phyloP scores from a whole-genome alignment of 1,284 basidiomycete genomes.

The Ceratobasidium theobromae region DNA sequence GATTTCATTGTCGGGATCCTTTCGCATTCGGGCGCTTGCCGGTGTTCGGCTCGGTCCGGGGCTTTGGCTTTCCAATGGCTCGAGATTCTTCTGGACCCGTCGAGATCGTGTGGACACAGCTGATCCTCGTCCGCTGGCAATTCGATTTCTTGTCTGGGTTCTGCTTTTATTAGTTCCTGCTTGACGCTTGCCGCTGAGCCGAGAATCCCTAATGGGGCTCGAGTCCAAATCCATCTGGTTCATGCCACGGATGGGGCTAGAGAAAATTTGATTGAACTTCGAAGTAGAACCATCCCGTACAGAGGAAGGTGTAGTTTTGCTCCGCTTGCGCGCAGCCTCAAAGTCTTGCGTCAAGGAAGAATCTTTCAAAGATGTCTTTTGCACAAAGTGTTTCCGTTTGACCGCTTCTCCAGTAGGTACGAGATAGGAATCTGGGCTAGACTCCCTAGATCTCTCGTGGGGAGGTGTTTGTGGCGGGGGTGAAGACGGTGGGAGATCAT shows the following conservation, averaged over 20 bases:
- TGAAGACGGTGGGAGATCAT: constrained; percentile 11
- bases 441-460: neutral
- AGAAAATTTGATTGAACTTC: neutral
- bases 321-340: constrained; percentile 1
- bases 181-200: neutral
- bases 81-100: neutral
- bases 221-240: neutral
- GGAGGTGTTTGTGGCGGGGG: constrained; percentile 16
- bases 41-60: neutral
- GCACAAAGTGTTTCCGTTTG: neutral
- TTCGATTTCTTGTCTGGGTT: neutral
- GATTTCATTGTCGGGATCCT: neutral
- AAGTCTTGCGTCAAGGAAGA: constrained; percentile 6
- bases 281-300: neutral
- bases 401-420: neutral
- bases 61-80: neutral
- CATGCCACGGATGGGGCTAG: neutral
- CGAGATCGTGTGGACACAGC: neutral
- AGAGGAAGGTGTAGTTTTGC: neutral
- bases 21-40: neutral
- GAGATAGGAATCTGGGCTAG: neutral
- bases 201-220: neutral
- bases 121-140: no score
- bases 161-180: neutral
- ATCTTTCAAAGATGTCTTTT: neutral